Conservation (phyloP, 108 stramenopile genomes). For the Cyclotella choctawhatcheeana region DNA sequence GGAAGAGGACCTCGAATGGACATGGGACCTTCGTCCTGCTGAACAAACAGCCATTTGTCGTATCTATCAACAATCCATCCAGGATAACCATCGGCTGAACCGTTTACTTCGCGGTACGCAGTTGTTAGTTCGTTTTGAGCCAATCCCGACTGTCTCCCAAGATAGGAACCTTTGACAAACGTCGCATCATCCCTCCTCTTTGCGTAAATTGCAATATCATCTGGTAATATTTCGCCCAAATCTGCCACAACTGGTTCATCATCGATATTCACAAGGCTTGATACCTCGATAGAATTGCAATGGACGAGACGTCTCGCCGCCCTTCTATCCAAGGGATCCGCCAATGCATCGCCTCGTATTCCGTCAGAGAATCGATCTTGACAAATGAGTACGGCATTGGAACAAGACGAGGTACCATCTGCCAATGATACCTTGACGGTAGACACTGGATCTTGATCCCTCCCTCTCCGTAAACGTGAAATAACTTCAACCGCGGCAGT, state of each 20-base stretch:
- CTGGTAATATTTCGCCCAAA: constrained; percentile 47
- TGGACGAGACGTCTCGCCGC: constrained; percentile 76
- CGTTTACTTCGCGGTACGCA: constrained; percentile 85
- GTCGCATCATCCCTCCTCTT: constrained; percentile 62
- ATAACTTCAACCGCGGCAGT: constrained; percentile 52
- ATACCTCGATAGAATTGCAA: constrained; percentile 68
- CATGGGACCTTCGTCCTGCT: constrained; percentile 53
- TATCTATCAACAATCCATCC: constrained; percentile 88
- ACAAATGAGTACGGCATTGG: constrained; percentile 55
- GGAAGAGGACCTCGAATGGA: constrained; percentile 69
- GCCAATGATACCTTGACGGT: constrained; percentile 60
- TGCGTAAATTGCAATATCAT: constrained; percentile 70
- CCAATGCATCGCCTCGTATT: constrained; percentile 72
- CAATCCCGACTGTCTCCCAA: constrained; percentile 61
- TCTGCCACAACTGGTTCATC: constrained; percentile 55
- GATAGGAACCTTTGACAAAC: constrained; percentile 67
- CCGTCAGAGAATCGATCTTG: constrained; percentile 75
- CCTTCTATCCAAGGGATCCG: constrained; percentile 78
- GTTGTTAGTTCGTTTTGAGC: constrained; percentile 61
- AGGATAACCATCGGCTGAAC: constrained; percentile 82
- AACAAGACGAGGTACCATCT: constrained; percentile 62
- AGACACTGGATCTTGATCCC: constrained; percentile 69
- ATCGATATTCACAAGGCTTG: constrained; percentile 52
- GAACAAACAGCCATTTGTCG: constrained; percentile 77
- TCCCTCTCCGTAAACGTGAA: constrained; percentile 59